These are phyloP conservation scores for Cryptosporidium canis DNA, from an alignment of 169 alveolate species.

Conservation along the genomic window DNA sequence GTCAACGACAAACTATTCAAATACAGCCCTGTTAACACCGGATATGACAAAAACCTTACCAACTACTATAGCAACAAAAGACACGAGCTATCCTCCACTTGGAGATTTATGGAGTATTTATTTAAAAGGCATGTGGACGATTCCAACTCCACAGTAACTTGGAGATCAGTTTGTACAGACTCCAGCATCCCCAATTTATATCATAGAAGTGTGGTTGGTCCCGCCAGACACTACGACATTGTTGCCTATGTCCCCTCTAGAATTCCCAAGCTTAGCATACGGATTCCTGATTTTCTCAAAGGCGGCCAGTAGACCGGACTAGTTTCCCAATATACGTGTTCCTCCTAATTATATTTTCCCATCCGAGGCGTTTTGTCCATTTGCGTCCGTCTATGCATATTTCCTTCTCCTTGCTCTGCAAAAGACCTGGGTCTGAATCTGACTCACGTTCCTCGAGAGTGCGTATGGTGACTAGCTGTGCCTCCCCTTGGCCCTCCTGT, in stretches of 20 bases:
- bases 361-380: not conserved
- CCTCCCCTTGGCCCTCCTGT: too few relatives aligned
- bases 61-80: constrained; percentile 23
- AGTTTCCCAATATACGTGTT: not conserved
- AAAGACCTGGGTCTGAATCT: not conserved
- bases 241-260: constrained; percentile 32
- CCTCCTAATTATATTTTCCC: not conserved
- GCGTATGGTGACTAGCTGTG: too few relatives aligned
- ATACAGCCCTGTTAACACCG: constrained; percentile 26
- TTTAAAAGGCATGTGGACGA: not conserved
- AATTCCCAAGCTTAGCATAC: constrained; percentile 18
- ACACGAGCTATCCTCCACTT: not conserved
- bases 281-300: constrained; percentile 25
- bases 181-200: constrained; percentile 15
- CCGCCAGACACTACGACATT: not conserved
- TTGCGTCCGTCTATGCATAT: not conserved
- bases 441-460: too few relatives aligned
- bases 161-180: constrained; percentile 33
- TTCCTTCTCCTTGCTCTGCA: not conserved
- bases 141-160: constrained; percentile 4
- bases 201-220: not conserved
- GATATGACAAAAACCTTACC: not conserved
- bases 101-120: constrained; percentile 34
- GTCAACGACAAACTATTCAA: constrained; percentile 9
- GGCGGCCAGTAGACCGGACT: not conserved